These are phyloP conservation scores for Anthoceros angustus DNA, from an alignment of 225 moss, liverwort and hornwort species.

Conservation along the genomic window DNA sequence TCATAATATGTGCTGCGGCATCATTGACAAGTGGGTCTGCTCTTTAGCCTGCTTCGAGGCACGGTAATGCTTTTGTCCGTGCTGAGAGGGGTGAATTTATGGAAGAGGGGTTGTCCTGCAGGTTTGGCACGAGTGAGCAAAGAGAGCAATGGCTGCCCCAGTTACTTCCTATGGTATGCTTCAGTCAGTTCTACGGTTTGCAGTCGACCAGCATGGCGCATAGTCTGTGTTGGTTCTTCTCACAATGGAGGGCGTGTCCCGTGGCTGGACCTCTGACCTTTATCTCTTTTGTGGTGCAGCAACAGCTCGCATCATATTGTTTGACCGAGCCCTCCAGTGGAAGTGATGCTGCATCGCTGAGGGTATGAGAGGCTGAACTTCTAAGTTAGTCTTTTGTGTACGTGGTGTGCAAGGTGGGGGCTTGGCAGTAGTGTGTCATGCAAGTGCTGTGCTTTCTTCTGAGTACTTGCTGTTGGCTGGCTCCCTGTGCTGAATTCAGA, in stretches of 20 bases:
- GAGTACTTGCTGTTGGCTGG: neutral
- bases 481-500: slow-evolving; percentile 18
- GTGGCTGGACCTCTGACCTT: no score
- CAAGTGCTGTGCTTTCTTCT: neutral
- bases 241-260: no score
- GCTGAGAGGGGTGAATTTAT: neutral
- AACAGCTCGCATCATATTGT: slow-evolving; percentile 74
- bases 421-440: no score
- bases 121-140: slow-evolving; percentile 82
- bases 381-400: neutral
- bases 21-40: slow-evolving; percentile 62
- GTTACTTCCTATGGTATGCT: slow-evolving; percentile 68
- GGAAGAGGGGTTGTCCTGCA: slow-evolving; percentile 15
- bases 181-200: slow-evolving; percentile 5
- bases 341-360: slow-evolving; percentile 91
- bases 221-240: neutral
- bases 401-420: neutral
- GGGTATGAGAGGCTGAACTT: slow-evolving; percentile 25
- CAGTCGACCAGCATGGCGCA: neutral
- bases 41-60: neutral
- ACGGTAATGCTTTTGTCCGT: neutral
- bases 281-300: slow-evolving; percentile 25
- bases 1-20: slow-evolving; percentile 93
- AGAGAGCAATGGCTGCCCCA: slow-evolving; percentile 61
- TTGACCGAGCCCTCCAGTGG: slow-evolving; percentile 84